phyloP scores from a whole-genome alignment of 345 rosid genomes.

The Carallia pectinifolia region DNA sequence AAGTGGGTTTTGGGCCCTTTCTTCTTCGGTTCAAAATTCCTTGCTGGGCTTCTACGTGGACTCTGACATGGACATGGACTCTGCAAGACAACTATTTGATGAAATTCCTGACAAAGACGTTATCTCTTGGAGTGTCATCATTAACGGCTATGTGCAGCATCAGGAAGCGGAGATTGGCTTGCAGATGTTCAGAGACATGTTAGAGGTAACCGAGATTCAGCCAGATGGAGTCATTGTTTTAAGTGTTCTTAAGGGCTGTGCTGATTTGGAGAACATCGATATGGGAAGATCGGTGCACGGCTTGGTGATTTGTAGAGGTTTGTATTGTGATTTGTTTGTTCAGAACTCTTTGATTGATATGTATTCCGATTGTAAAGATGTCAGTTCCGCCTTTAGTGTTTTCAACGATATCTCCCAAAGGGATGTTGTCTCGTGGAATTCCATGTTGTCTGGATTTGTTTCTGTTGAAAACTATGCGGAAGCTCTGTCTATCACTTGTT shows the following conservation, averaged over 20 bases:
- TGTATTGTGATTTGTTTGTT: slow-evolving; percentile 45
- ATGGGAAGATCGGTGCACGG: slow-evolving; percentile 57
- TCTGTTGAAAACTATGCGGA: slow-evolving; percentile 40
- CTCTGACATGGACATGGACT: slow-evolving; percentile 23
- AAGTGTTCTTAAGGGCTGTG: slow-evolving; percentile 62
- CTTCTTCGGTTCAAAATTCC: slow-evolving; percentile 56
- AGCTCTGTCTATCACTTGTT: slow-evolving; percentile 42
- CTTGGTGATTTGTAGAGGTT: slow-evolving; percentile 42
- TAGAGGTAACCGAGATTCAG: slow-evolving; percentile 26
- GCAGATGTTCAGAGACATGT: slow-evolving; percentile 54
- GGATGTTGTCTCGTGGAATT: slow-evolving; percentile 69
- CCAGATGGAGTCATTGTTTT: slow-evolving; percentile 50
- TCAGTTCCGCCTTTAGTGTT: slow-evolving; percentile 45
- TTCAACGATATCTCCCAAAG: slow-evolving; percentile 38
- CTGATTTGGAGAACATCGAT: slow-evolving; percentile 27
- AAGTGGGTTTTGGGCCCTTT: slow-evolving; percentile 42
- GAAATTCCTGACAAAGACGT: slow-evolving; percentile 67
- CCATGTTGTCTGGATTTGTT: slow-evolving; percentile 55
- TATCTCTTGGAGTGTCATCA: slow-evolving; percentile 65
- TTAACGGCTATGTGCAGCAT: slow-evolving; percentile 46
- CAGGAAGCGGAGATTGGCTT: slow-evolving; percentile 40
- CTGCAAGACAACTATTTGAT: slow-evolving; percentile 58
- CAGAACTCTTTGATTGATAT: slow-evolving; percentile 63
- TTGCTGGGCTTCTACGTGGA: slow-evolving; percentile 38
- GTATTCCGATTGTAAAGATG: slow-evolving; percentile 53